Conservation (phyloP, 2,329 filamentous ascomycete genomes). For the Cladophialophora carrionii region DNA sequence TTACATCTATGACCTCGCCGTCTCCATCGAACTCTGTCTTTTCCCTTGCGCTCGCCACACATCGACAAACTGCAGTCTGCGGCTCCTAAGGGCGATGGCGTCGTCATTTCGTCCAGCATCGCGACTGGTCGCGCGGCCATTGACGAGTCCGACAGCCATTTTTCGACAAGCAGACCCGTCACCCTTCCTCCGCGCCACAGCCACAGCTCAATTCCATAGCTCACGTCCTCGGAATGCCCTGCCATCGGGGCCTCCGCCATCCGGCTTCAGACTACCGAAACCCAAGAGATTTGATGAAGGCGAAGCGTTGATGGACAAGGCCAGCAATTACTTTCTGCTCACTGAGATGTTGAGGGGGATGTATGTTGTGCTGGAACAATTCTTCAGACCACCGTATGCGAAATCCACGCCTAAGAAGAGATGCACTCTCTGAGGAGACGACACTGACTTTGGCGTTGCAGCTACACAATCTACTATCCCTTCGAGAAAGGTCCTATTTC, state of each 20-base stretch:
- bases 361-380: constrained; percentile 97
- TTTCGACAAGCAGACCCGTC: constrained; percentile 40
- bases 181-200: constrained; percentile 51
- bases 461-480: constrained; percentile 97
- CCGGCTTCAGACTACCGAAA: constrained; percentile 76
- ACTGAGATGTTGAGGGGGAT: constrained; percentile 96
- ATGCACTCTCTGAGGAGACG: neutral
- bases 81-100: constrained; percentile 46
- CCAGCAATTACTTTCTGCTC: constrained; percentile 93
- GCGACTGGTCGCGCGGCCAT: constrained; percentile 50
- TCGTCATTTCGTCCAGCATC: constrained; percentile 49
- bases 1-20: constrained; percentile 16
- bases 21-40: constrained; percentile 9
- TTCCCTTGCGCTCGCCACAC: constrained; percentile 33
- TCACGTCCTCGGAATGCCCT: constrained; percentile 65
- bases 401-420: neutral
- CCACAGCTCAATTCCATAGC: constrained; percentile 65
- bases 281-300: constrained; percentile 79
- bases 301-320: constrained; percentile 77
- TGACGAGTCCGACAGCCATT: constrained; percentile 41
- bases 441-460: constrained; percentile 45
- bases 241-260: constrained; percentile 75
- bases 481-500: constrained; percentile 99
- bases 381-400: constrained; percentile 94
- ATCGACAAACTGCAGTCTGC: constrained; percentile 32